phyloP scores from a whole-genome alignment of 139 green algal genomes.

The Picochlorum sp. region DNA sequence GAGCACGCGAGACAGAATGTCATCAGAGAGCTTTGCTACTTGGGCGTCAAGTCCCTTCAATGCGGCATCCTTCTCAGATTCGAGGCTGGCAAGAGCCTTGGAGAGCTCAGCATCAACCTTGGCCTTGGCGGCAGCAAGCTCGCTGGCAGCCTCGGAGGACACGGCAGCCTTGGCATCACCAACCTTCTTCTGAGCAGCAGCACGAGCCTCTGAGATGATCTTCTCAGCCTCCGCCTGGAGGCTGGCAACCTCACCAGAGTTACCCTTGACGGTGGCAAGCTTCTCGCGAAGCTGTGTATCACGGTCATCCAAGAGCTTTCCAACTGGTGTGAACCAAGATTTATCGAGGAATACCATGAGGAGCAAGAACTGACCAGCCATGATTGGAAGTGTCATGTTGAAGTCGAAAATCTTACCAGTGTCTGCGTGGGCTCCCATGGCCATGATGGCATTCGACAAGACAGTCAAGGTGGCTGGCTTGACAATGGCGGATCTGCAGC shows the following conservation, averaged over 20 bases:
- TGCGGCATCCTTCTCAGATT: conserved; percentile 63
- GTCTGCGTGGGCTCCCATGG: conserved; percentile 62
- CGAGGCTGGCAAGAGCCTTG: conserved; percentile 43
- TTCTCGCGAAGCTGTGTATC: conserved; percentile 65
- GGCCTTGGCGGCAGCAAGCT: conserved; percentile 38
- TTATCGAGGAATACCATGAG: conserved; percentile 93
- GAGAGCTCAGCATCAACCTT: conserved; percentile 56
- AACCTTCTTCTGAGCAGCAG: conserved; percentile 35
- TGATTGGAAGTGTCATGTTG: conserved; percentile 68
- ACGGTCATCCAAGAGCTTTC: conserved; percentile 77
- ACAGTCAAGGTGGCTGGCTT: conserved; percentile 43
- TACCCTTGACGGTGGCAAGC: conserved; percentile 68
- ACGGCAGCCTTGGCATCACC: conserved; percentile 31
- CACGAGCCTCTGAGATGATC: conserved; percentile 33
- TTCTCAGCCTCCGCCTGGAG: conserved; percentile 44
- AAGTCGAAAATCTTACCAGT: conserved; percentile 75
- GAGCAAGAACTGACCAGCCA: conserved; percentile 74
- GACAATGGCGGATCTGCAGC: conserved; percentile 26
- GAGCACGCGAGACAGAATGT: conserved; percentile 73
- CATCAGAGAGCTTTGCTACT: conserved; percentile 66
- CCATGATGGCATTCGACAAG: conserved; percentile 59
- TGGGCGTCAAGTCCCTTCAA: conserved; percentile 61
- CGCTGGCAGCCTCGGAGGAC: conserved; percentile 30
- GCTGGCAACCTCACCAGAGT: conserved; percentile 30
- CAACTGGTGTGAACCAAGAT: conserved; percentile 82